Evolutionary conservation across 768 basidiomycete genomes (phyloP).

Genomic region (Mycena indigotica): DNA sequence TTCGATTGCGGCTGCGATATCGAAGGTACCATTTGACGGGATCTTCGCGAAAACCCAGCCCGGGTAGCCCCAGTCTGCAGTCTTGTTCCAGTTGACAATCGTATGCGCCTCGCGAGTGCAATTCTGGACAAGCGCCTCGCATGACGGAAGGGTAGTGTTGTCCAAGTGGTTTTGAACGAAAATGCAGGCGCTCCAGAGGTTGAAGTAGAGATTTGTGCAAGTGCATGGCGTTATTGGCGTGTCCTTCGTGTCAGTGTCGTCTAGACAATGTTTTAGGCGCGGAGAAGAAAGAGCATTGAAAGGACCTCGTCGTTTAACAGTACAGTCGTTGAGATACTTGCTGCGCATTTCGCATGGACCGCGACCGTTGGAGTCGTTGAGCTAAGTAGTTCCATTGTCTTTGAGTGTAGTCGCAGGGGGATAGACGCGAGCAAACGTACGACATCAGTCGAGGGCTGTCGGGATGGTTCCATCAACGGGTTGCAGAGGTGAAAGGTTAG

Average conservation of each 20-base stretch:
- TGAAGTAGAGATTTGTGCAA: constrained; percentile 21
- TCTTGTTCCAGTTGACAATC: background rate
- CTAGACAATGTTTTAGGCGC: background rate
- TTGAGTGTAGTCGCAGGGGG: too few species aligned
- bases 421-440: too few species aligned
- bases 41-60: constrained; percentile 8
- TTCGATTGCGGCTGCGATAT: constrained; percentile 14
- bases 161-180: constrained; percentile 1
- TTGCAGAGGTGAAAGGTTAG: background rate
- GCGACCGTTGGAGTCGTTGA: constrained; percentile 12
- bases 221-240: constrained; percentile 12
- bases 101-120: constrained; percentile 12
- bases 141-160: constrained; percentile 6
- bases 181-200: constrained; percentile 19
- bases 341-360: constrained; percentile 17
- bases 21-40: constrained; percentile 16
- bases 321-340: background rate
- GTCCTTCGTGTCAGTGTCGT: constrained; percentile 4
- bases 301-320: constrained; percentile 13
- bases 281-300: background rate
- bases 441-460: background rate
- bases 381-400: background rate
- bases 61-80: constrained; percentile 6
- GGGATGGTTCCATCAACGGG: background rate
- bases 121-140: constrained; percentile 1